Base-by-base conservation (phyloP, 2,329 filamentous ascomycete species). In the Aspergillus calidoustus region DNA sequence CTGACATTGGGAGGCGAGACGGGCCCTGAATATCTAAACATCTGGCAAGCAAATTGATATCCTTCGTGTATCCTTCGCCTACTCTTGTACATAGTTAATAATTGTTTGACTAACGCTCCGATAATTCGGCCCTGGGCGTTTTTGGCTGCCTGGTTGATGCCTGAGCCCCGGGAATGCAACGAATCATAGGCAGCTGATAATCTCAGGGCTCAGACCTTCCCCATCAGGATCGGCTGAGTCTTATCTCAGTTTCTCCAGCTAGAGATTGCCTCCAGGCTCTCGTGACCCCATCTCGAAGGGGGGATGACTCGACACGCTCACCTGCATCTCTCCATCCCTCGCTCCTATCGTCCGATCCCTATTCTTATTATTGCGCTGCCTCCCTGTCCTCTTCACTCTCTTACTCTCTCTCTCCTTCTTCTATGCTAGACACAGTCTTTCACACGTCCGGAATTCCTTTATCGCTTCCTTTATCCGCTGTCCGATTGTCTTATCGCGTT, bases 291-390 rank as follows among this genome's bases (percentile, higher is more conserved):
- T 52, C 48, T 43, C 22, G 28, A 54, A 54, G 50, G 54, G 54
- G 51, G 56, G 62, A 63, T 66, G 64, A 66, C 64, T 66, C 64
- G 51, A 44, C 54, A 47, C 41, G 17, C 49, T 43, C 17, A 34
- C 43, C 23, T 50, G 19, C 41, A 41, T 51, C 17, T 43, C 50
- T 41, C 46, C 49, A 23, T n/a, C 47, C 43, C 28, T 41, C 43
- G 44, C 44, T 46, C 22, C 41, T 59, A 19, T 34, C 44, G 7
- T 19, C 23, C 49, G 55, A 34, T 44, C 31, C 30, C 11, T 50
- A 28, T 38, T 17, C 44, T 34, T 52, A 25, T 25, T 44, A 15
- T 31, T 47, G 51, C 19, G 31, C 50, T 43, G 23, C 62, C 46
- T 38, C 30, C 62, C 46, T 38, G 19, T 41, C 30, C 17, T 49